Conservation (phyloP, 306 rosid genomes). For the Quercus glauca region DNA sequence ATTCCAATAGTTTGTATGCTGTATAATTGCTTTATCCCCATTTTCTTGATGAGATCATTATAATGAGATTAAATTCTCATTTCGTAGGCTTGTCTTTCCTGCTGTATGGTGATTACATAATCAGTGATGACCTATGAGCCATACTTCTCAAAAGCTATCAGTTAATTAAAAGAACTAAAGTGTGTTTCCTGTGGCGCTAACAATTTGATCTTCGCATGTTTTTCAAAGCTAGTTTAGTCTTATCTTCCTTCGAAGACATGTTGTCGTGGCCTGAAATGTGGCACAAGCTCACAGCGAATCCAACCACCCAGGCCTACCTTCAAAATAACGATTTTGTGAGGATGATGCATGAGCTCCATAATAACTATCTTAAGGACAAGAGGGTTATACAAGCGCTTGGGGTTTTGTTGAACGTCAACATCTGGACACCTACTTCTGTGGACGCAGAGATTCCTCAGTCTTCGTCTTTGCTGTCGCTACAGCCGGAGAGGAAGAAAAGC, state of each 20-base stretch:
- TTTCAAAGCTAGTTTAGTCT: not conserved
- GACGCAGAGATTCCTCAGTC: constrained; percentile 62
- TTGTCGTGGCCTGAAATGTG: too few relatives aligned
- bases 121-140: not conserved
- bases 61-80: not conserved
- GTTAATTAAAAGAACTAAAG: not conserved
- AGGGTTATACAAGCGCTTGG: constrained; percentile 51
- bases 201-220: not conserved
- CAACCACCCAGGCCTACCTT: too few relatives aligned
- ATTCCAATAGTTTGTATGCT: not conserved
- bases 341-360: too few relatives aligned
- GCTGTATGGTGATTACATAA: not conserved
- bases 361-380: too few relatives aligned
- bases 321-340: too few relatives aligned
- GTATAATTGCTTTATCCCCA: not conserved
- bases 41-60: not conserved
- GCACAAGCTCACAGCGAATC: too few relatives aligned
- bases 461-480: constrained; percentile 15
- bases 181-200: not conserved
- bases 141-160: not conserved
- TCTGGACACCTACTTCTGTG: not conserved
- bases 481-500: constrained; percentile 46
- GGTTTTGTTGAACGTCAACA: constrained; percentile 44
- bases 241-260: too few relatives aligned
- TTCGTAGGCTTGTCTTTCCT: not conserved